A percentile compares a stretch with the other conserved stretches of the same genome.
phyloP scores from a whole-genome alignment of 495 filamentous ascomycete genomes.

The Durotheca rogersii region DNA sequence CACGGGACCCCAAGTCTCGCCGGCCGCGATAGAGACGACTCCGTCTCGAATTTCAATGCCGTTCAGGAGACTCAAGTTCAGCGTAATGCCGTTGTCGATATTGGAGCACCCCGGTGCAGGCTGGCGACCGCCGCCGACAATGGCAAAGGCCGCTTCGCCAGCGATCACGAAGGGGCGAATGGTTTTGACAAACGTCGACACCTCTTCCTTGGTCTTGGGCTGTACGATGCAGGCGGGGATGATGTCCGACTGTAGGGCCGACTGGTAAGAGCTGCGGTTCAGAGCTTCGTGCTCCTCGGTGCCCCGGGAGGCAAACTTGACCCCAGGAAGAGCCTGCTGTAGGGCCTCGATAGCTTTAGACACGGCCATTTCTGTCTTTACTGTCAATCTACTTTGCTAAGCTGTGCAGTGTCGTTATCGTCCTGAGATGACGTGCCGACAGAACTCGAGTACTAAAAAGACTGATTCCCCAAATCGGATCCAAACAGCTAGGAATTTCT shows the following conservation, averaged over 20 bases:
- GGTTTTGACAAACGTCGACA: constrained; percentile 4
- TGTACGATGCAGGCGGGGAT: constrained; percentile 7
- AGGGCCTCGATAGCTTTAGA: not conserved
- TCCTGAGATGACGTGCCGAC: no score
- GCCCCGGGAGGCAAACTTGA: not conserved
- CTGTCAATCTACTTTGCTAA: no score
- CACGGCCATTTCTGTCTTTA: no score
- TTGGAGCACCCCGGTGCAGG: not conserved
- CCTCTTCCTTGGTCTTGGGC: constrained; percentile 7
- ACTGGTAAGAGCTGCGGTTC: constrained; percentile 6
- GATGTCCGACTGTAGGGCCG: not conserved
- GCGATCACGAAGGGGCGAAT: not conserved
- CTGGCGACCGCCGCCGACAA: not conserved
- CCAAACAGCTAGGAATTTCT: no score
- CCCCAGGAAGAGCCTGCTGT: not conserved
- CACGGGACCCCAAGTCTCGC: constrained; percentile 12
- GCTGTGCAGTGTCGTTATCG: no score
- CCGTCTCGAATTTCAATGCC: constrained; percentile 6
- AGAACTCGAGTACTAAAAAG: no score
- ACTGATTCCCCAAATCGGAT: no score
- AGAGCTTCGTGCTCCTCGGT: not conserved
- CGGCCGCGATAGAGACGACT: constrained; percentile 5
- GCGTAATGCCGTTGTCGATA: constrained; percentile 6
- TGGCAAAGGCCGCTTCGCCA: not conserved
- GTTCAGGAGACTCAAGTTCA: not conserved